phyloP scores from a whole-genome alignment of 371 early-diverging fungal genomes.

The Mucor sp. region DNA sequence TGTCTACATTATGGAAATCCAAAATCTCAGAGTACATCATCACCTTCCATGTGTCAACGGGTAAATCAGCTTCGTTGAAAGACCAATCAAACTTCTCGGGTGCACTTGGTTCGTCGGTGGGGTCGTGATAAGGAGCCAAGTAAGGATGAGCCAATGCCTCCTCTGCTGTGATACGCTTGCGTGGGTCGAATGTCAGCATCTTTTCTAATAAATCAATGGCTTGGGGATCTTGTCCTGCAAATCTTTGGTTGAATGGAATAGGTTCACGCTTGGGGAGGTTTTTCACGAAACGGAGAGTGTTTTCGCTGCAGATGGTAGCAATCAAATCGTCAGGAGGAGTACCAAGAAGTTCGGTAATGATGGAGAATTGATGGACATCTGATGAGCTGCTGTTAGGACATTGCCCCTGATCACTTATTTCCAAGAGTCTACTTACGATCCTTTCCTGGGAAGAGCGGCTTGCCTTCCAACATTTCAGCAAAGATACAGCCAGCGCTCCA shows the following conservation, averaged over 20 bases:
- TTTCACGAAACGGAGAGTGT: constrained; percentile 91
- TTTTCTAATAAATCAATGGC: constrained; percentile 90
- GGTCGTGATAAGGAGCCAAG: constrained; percentile 93
- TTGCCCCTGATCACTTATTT: neutral
- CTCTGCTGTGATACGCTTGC: constrained; percentile 86
- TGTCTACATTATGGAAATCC: constrained; percentile 67
- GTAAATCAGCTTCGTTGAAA: constrained; percentile 88
- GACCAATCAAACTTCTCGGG: constrained; percentile 92
- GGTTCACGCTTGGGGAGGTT: constrained; percentile 81
- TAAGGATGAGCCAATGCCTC: constrained; percentile 86
- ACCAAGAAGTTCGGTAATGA: constrained; percentile 91
- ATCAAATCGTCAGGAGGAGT: constrained; percentile 93
- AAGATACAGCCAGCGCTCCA: constrained; percentile 86
- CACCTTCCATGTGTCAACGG: constrained; percentile 89
- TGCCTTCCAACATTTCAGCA: constrained; percentile 89
- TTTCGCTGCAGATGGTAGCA: constrained; percentile 90
- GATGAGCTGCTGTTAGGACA: neutral
- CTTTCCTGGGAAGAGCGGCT: constrained; percentile 90
- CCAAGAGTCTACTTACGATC: constrained; percentile 70
- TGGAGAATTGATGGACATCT: constrained; percentile 93
- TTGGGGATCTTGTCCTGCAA: constrained; percentile 49
- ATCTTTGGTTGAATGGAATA: constrained; percentile 75
- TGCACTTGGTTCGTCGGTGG: constrained; percentile 86
- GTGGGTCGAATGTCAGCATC: constrained; percentile 94
- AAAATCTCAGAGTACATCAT: constrained; percentile 77